Evolutionary conservation across 805 yeast species (phyloP), one percentile per base, ranked within the genome.

Genomic region (Brettanomyces custersianus): DNA sequence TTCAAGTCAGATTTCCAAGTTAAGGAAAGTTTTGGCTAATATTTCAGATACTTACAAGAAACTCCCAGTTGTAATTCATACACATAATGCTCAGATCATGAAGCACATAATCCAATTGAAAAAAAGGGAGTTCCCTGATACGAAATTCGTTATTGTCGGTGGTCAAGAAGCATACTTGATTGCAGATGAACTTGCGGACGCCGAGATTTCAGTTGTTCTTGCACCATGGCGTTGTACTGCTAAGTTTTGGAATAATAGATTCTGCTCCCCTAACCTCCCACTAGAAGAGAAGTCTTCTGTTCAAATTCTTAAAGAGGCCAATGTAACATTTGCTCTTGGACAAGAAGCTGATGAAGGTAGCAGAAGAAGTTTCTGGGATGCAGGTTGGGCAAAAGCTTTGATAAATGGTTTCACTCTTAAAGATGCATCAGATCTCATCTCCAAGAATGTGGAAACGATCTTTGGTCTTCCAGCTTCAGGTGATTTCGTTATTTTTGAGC

Each of bases 181-280:
- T 31, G 34, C 34, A 12, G 34, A 31, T 31, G 19, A 31, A 17
- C 20, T 31, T 23, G 34, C 34, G 5, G 23, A n/a, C 6, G 34
- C 25, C 13, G 24, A 31, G 17, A 31, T 31, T 4, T 12, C 26
- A 13, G 25, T 31, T n/a, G 20, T 31, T 17, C 10, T 31, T 12
- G 34, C 34, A 8, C 34, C 34, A 12, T 31, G 34, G 34, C 12
- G 25, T n/a, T 31, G 26, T 13, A 31, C 34, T 8, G 34, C 34
- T 17, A 31, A 31, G 34, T 31, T 31, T 21, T 31, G 34, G 34
- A 25, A 31, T 17, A 31, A 31, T n/a, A 20, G 34, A 13, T 18
- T 31, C 12, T 31, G 34, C 20, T 20, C 34, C n/a, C 24, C 34
- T n/a, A 20, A 20, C 13, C 13, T 18, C 15, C 34, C 34, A 12